phyloP scores from a whole-genome alignment of 768 basidiomycete species.

The Amanita jacksonii region DNA sequence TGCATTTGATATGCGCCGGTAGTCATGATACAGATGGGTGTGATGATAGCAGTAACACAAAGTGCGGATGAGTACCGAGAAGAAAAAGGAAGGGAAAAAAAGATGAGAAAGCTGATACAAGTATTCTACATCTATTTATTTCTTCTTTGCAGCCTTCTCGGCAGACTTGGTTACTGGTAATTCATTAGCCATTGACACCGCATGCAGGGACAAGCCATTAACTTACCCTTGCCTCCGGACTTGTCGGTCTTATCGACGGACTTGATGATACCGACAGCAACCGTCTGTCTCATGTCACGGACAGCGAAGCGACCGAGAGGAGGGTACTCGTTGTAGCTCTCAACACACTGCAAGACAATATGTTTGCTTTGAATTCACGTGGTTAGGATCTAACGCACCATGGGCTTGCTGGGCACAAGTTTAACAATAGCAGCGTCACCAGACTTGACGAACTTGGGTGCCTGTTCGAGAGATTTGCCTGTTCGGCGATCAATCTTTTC shows the following conservation, averaged over 20 bases:
- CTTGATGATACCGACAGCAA: constrained; percentile 99
- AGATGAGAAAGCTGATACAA: constrained; percentile 51
- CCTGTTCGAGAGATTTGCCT: constrained; percentile 82
- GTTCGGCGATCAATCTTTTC: constrained; percentile 99
- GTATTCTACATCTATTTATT: constrained; percentile 76
- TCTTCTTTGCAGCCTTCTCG: constrained; percentile 95
- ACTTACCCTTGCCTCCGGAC: constrained; percentile 69
- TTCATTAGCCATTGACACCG: background rate
- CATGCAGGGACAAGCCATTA: background rate
- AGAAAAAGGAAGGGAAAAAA: constrained; percentile 40
- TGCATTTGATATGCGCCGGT: constrained; percentile 14
- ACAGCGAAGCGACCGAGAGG: constrained; percentile 99
- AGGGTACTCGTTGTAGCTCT: constrained; percentile 95
- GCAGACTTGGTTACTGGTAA: constrained; percentile 82
- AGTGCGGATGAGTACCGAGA: constrained; percentile 32
- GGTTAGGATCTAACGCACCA: constrained; percentile 32
- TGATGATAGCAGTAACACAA: constrained; percentile 29
- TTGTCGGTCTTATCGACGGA: constrained; percentile 93
- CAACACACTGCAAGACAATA: constrained; percentile 21
- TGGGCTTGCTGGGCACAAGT: constrained; percentile 92
- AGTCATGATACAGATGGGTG: constrained; percentile 36
- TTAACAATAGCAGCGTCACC: constrained; percentile 99
- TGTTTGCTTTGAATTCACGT: background rate
- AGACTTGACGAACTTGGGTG: constrained; percentile 98
- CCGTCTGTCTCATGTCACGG: constrained; percentile 99